Conservation (phyloP, 495 filamentous ascomycete genomes). For the Aspergillus kassunensis region DNA sequence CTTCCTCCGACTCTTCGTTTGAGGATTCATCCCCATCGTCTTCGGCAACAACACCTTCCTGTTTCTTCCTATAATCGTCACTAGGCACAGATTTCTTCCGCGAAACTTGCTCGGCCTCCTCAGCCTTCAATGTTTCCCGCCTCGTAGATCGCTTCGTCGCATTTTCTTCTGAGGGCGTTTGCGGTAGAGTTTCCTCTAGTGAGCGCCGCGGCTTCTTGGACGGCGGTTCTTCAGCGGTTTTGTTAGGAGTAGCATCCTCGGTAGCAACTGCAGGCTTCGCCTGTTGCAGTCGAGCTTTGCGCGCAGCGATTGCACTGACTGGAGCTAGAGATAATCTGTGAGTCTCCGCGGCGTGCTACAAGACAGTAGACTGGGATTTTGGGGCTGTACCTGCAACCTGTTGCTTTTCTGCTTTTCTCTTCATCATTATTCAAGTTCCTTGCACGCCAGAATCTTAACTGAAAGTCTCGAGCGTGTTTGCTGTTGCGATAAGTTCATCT, state of each 20-base stretch:
- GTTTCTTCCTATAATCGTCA: slow-evolving; percentile 1
- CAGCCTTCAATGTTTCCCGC: slow-evolving; percentile 19
- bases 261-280: slow-evolving; percentile 20
- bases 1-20: slow-evolving; percentile 20
- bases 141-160: slow-evolving; percentile 23
- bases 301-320: slow-evolving; percentile 45
- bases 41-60: neutral
- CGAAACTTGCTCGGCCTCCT: slow-evolving; percentile 11
- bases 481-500: neutral
- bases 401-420: slow-evolving; percentile 45
- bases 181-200: slow-evolving; percentile 12
- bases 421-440: slow-evolving; percentile 24
- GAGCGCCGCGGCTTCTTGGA: slow-evolving; percentile 35
- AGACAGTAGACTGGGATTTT: neutral
- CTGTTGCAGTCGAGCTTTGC: slow-evolving; percentile 45
- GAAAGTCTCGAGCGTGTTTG: neutral
- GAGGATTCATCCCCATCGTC: slow-evolving; percentile 6
- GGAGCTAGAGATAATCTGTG: slow-evolving; percentile 25
- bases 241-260: slow-evolving; percentile 15
- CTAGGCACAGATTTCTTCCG: neutral
- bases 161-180: slow-evolving; percentile 11
- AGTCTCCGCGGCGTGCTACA: neutral
- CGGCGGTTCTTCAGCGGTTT: slow-evolving; percentile 29
- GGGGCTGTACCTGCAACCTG: slow-evolving; percentile 28
- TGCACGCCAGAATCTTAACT: neutral